These are phyloP conservation scores for Astrephomene gubernaculifera DNA, from an alignment of 139 green algal genomes.

Conservation along the genomic window DNA sequence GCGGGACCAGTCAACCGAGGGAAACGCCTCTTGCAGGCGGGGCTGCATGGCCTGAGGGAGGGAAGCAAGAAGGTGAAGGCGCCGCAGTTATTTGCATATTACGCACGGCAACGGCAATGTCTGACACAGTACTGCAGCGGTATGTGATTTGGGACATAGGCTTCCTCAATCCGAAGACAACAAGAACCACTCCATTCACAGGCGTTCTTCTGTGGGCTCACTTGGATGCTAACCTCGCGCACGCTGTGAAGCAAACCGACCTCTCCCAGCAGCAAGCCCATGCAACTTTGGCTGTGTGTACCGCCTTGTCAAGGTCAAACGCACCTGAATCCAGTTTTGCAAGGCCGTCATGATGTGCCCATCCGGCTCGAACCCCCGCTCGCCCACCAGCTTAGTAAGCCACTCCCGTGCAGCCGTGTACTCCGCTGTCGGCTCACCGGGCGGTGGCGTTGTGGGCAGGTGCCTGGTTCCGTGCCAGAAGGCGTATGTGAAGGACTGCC, in stretches of 20 bases:
- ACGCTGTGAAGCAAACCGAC: no score
- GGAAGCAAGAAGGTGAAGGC: no score
- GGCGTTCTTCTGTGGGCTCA: no score
- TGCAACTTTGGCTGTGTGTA: background rate
- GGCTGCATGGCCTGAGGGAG: background rate
- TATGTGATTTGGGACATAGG: no score
- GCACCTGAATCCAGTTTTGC: slow-evolving; percentile 32
- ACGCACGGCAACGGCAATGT: no score
- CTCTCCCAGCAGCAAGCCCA: no score
- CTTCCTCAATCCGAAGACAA: no score
- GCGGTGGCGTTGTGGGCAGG: background rate
- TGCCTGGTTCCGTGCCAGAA: slow-evolving; percentile 38
- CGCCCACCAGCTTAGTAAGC: slow-evolving; percentile 23
- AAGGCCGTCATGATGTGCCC: slow-evolving; percentile 11
- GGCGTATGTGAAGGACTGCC: slow-evolving; percentile 38
- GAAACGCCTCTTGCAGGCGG: slow-evolving; percentile 32
- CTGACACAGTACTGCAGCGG: no score
- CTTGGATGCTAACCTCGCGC: no score
- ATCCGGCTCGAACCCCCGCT: slow-evolving; percentile 31
- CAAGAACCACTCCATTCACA: no score
- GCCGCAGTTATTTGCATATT: no score
- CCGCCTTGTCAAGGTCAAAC: background rate
- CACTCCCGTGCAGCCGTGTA: slow-evolving; percentile 32
- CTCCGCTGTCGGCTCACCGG: background rate
- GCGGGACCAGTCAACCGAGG: slow-evolving; percentile 11